Evolutionary conservation across 768 basidiomycete genomes (phyloP).

Genomic region (Coprinopsis cinerea): DNA sequence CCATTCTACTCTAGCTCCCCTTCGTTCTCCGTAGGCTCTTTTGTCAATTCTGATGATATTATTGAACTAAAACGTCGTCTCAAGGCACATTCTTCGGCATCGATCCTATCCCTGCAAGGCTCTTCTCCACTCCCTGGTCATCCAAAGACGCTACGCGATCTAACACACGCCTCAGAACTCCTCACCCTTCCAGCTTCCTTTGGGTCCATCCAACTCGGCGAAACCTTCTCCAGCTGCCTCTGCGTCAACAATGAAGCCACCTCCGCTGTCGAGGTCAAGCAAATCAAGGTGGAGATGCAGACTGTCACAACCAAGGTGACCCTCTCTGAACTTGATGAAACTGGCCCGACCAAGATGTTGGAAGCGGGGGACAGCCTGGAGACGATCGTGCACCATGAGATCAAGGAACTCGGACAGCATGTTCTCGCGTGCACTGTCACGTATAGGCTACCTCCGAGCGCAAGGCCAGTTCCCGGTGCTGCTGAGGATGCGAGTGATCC

Average conservation of each 20-base stretch:
- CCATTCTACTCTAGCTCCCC: slow-evolving; percentile 79
- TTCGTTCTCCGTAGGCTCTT: slow-evolving; percentile 56
- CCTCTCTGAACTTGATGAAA: slow-evolving; percentile 56
- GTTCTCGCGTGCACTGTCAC: slow-evolving; percentile 81
- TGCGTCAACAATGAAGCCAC: slow-evolving; percentile 77
- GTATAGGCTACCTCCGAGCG: slow-evolving; percentile 66
- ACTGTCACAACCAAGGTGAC: slow-evolving; percentile 61
- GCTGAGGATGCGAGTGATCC: slow-evolving; percentile 49
- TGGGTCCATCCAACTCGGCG: slow-evolving; percentile 83
- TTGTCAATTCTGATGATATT: neutral
- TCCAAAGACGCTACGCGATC: slow-evolving; percentile 79
- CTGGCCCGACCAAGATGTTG: slow-evolving; percentile 37
- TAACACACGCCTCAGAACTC: slow-evolving; percentile 73
- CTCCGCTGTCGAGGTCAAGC: slow-evolving; percentile 55
- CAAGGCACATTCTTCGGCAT: slow-evolving; percentile 67
- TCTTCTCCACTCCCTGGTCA: slow-evolving; percentile 62
- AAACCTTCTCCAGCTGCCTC: slow-evolving; percentile 79
- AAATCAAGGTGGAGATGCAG: slow-evolving; percentile 80
- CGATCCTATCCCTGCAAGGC: slow-evolving; percentile 73
- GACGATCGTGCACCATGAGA: slow-evolving; percentile 73
- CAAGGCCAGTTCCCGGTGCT: slow-evolving; percentile 43
- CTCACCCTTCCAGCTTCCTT: slow-evolving; percentile 80
- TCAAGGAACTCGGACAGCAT: slow-evolving; percentile 91
- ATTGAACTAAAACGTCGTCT: slow-evolving; percentile 1
- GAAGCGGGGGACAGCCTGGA: slow-evolving; percentile 56